phyloP scores from a whole-genome alignment of 331 rosid species.

The Dryas integrifolia region DNA sequence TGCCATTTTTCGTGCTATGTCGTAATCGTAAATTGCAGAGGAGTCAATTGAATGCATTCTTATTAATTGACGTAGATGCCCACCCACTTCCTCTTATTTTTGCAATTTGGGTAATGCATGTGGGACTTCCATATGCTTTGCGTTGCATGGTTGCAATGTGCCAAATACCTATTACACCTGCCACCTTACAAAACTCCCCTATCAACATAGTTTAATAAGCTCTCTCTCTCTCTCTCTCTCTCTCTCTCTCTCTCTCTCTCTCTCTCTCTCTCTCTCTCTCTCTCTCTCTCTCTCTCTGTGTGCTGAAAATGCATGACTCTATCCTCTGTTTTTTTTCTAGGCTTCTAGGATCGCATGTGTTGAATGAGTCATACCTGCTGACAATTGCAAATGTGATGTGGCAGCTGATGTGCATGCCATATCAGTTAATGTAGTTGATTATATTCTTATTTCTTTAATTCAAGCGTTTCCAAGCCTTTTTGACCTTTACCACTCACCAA shows the following conservation, averaged over 20 bases:
- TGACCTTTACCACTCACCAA: too few relatives aligned
- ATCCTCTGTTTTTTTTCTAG: background rate
- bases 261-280: too few relatives aligned
- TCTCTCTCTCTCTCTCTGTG: too few relatives aligned
- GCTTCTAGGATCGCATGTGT: background rate
- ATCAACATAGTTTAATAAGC: too few relatives aligned
- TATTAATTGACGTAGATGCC: background rate
- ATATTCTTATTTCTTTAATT: too few relatives aligned
- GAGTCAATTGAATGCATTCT: background rate
- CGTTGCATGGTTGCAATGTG: slow-evolving; percentile 1
- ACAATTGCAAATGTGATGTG: background rate
- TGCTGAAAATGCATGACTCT: background rate
- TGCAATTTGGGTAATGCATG: background rate
- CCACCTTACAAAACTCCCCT: too few relatives aligned
- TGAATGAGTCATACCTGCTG: background rate
- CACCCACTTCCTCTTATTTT: background rate
- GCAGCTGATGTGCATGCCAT: background rate
- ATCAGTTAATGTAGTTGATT: background rate
- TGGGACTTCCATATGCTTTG: background rate
- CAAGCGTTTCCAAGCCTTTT: too few relatives aligned
- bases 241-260: too few relatives aligned
- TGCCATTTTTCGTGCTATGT: background rate
- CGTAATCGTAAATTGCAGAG: too few relatives aligned
- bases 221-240: too few relatives aligned
- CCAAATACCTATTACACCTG: too few relatives aligned